Base-by-base conservation (phyloP, 2,329 filamentous ascomycete species). In the Verticillium longisporum region DNA sequence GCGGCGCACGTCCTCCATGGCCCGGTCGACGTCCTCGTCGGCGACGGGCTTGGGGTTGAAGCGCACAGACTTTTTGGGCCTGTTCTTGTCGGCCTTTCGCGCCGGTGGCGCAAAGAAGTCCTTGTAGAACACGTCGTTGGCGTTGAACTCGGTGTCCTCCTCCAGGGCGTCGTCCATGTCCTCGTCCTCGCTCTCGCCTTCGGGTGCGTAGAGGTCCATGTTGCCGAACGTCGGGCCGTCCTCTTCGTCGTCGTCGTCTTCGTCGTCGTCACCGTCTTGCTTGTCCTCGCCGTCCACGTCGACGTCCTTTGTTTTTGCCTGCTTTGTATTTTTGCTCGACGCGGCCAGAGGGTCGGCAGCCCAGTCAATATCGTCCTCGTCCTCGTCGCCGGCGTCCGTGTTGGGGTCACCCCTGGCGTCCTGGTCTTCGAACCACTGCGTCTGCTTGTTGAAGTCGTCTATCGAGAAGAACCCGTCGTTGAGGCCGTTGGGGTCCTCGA, bases 381-480 rank as follows among this genome's bases (percentile, higher is more conserved):
- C 91, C 59, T 96, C 92, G 72, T 88, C 92, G 63, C 84, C 90
- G 59, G 81, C 83, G 64, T 89, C 90, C 61, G 89, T 88, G 67
- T 89, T 88, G 41, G 86, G 85, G 66, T 94, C 91, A 33, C 89
- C 92, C 65, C 84, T 83, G 33, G 85, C 84, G 72, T 98, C 94
- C 73, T 92, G 89, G 65, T 91, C 87, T 74, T 99, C 95, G 57
- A 97, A 87, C 71, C 89, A 89, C 69, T 96, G 91, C 1, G 92
- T 91, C 71, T 96, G 91, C 72, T 89, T 91, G 80, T 99, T 99
- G 83, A 99, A 99, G 62, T 96, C 88, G 69, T 98, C 93, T 68
- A 99, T 94, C 15, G 92, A 96, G 77, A 99, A 99, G 78, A 99
- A 99, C 5, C 92, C 94, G 71, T 99, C 95, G 70, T 99, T 98